Base-by-base conservation (phyloP, 139 green algal species). In the Coccomyxa sp. region DNA sequence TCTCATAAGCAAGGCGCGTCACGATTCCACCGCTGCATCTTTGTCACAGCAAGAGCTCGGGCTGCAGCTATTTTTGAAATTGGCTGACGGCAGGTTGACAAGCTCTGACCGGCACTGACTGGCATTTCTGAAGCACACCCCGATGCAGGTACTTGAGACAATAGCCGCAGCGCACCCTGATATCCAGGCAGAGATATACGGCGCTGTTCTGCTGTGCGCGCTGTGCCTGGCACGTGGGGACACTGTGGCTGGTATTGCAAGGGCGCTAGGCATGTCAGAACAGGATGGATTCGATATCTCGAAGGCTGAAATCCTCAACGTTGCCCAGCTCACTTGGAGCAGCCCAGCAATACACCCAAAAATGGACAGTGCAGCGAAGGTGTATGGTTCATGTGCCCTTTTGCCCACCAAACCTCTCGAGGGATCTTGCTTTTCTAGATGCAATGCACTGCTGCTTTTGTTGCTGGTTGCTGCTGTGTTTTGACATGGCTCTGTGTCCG, bases 241-340 rank as follows among this genome's bases (percentile, higher is more conserved):
- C 30, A 77, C 16, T 59, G 16, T 14, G 18, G 18, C 30, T 10
- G 30, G 59, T 31, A 17, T 77, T 28, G 80, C 80, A 21, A 25
- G 63, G 63, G 28, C 30, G 15, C 63, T 83, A 30, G 80, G 76
- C 31, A 83, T 28, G 28, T 31, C 74, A 25, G 59, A 59, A 25
- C 28, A 67, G 23, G 74, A 25, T 59, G 58, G 51, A 59, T 25
- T 63, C 13, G 28, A 25, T 0, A 30, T 83, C 14, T 25, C 32
- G 15, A 59, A 76, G 32, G 80, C 80, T 45, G 31, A 77, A 25
- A 28, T 83, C 60, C 80, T 83, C 11, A 27, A 58, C 18, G 71
- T 67, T 58, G 30, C 80, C 18, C 80, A 83, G 60, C 60, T 77
- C 10, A 59, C 59, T 18, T 83, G 80, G 80, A 67, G 28, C 74